phyloP scores from a whole-genome alignment of 257 asterid genomes.

The Verbascum thapsus region DNA sequence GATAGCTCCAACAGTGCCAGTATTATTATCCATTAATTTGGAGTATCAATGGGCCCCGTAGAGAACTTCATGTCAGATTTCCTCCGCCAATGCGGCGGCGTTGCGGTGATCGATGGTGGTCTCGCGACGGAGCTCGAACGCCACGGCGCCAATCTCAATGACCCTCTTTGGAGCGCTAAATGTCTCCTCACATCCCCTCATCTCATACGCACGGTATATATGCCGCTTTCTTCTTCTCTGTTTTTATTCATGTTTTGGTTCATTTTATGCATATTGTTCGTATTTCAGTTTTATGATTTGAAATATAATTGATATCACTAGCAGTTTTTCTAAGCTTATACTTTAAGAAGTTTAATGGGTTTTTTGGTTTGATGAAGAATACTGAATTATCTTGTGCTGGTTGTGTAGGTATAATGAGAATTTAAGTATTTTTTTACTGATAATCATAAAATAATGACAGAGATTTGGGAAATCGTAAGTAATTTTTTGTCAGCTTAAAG shows the following conservation, averaged over 20 bases:
- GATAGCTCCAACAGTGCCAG: too few species aligned
- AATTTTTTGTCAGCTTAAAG: constrained; percentile 21
- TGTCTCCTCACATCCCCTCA: constrained; percentile 82
- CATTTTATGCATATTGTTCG: too few species aligned
- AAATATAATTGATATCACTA: too few species aligned
- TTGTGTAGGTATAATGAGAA: too few species aligned
- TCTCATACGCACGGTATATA: constrained; percentile 67
- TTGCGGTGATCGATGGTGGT: constrained; percentile 88
- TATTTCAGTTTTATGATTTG: constrained; percentile 2
- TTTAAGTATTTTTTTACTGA: constrained; percentile 16
- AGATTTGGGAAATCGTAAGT: too few species aligned
- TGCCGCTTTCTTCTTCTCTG: background rate
- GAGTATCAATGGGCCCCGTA: constrained; percentile 48
- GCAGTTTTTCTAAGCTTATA: too few species aligned
- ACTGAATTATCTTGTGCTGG: too few species aligned
- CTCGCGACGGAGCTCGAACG: constrained; percentile 93
- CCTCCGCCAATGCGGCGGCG: constrained; percentile 70
- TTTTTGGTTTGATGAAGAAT: too few species aligned
- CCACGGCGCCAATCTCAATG: constrained; percentile 82
- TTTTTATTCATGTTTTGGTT: background rate
- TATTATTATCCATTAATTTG: too few species aligned
- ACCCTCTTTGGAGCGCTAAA: constrained; percentile 94
- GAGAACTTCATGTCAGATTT: constrained; percentile 55
- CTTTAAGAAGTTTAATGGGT: background rate
- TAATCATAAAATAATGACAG: constrained; percentile 14